Evolutionary conservation across 805 yeast genomes (phyloP).

Genomic region (Kurtzmaniella cleridarum): DNA sequence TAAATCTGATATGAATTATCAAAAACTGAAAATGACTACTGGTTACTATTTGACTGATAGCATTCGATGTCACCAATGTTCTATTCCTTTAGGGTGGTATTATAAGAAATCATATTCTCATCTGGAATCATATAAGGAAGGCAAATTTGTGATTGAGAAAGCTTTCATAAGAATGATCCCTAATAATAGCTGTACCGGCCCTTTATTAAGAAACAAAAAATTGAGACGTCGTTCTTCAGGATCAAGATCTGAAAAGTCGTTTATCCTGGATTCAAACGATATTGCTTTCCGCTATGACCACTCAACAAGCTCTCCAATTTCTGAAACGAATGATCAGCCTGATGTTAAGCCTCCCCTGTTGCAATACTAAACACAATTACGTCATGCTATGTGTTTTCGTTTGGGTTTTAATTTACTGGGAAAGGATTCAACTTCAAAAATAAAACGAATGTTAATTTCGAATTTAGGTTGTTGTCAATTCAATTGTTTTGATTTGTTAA

Average conservation of each 20-base stretch:
- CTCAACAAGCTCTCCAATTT: background rate
- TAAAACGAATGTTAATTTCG: too few species aligned
- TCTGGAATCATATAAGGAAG: slow-evolving; percentile 37
- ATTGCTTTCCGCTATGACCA: slow-evolving; percentile 1
- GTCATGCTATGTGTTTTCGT: too few species aligned
- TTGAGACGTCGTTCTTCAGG: slow-evolving; percentile 11
- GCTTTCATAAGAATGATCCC: slow-evolving; percentile 28
- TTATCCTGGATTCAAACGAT: background rate
- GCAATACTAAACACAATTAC: background rate
- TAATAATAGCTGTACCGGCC: slow-evolving; percentile 29
- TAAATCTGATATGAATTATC: slow-evolving; percentile 18
- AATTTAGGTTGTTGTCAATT: too few species aligned
- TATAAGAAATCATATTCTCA: slow-evolving; percentile 32
- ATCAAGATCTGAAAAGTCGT: slow-evolving; percentile 1
- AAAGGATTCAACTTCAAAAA: too few species aligned
- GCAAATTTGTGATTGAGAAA: slow-evolving; percentile 39
- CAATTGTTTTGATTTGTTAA: too few species aligned
- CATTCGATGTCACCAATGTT: slow-evolving; percentile 36
- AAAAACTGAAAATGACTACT: slow-evolving; percentile 34
- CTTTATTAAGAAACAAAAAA: slow-evolving; percentile 23
- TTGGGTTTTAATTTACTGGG: too few species aligned
- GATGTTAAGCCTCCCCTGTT: background rate
- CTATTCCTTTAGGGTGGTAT: slow-evolving; percentile 33
- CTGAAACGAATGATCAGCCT: background rate
- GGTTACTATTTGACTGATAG: slow-evolving; percentile 33